Percentiles rank a stretch among this genome's conserved stretches.
These are phyloP conservation scores for Colletotrichum siamense DNA, from an alignment of 2,329 filamentous ascomycete species.

Conservation along the genomic window DNA sequence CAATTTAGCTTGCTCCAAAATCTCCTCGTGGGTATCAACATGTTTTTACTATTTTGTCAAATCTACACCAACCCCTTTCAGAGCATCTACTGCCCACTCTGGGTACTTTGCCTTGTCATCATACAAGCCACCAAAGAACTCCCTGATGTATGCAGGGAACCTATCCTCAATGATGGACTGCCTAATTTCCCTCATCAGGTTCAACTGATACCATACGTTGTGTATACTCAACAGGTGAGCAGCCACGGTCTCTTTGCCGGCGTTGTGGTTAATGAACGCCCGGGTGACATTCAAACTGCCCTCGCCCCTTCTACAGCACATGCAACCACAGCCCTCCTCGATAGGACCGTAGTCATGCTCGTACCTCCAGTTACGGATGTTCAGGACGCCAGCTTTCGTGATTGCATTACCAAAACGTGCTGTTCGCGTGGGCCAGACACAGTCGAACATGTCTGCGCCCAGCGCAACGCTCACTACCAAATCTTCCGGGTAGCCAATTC, in stretches of 20 bases:
- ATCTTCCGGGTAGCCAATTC: constrained; percentile 96
- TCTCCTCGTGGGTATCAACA: background rate
- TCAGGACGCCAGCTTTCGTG: constrained; percentile 80
- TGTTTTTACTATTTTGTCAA: constrained; percentile 49
- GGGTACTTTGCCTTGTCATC: constrained; percentile 70
- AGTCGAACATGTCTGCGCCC: constrained; percentile 99
- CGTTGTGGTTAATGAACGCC: constrained; percentile 90
- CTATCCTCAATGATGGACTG: constrained; percentile 81
- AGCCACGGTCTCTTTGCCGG: constrained; percentile 92
- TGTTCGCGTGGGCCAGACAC: constrained; percentile 96
- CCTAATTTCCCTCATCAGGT: constrained; percentile 78
- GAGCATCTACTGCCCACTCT: constrained; percentile 81
- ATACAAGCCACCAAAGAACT: constrained; percentile 82
- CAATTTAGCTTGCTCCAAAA: background rate
- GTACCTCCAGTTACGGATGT: constrained; percentile 78
- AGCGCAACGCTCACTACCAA: constrained; percentile 91
- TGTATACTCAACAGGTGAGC: constrained; percentile 88
- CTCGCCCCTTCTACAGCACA: constrained; percentile 72
- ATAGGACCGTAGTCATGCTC: constrained; percentile 83
- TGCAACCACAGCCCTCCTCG: constrained; percentile 82
- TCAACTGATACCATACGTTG: constrained; percentile 91
- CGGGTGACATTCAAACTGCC: constrained; percentile 83
- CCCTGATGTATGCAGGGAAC: constrained; percentile 78
- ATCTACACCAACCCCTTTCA: constrained; percentile 82
- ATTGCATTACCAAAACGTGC: constrained; percentile 96